Conservation (phyloP, 106 monocot genomes). For the Dendrobium huoshanense region DNA sequence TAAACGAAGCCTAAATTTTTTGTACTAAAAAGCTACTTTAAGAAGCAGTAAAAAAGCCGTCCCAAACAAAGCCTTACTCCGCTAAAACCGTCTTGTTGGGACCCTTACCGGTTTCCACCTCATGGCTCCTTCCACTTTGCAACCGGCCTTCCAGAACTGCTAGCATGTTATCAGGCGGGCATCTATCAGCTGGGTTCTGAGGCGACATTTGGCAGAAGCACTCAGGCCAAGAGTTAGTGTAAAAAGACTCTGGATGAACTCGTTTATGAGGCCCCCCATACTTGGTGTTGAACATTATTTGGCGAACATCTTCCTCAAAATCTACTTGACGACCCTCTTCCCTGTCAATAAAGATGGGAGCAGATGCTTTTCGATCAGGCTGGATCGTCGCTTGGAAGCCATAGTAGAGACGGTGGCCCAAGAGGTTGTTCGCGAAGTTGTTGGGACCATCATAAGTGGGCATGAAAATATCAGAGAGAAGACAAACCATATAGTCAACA, state of each 20-base stretch:
- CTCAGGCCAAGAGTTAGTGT: constrained; percentile 94
- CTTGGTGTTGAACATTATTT: constrained; percentile 46
- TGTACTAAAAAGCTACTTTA: too few species aligned
- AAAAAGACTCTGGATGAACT: constrained; percentile 63
- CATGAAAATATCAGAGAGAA: constrained; percentile 92
- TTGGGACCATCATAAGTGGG: constrained; percentile 97
- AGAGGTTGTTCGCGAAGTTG: constrained; percentile 95
- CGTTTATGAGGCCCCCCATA: constrained; percentile 80
- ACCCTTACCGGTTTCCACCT: background rate
- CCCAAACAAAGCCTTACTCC: too few species aligned
- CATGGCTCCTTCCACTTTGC: constrained; percentile 23
- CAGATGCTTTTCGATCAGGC: constrained; percentile 77
- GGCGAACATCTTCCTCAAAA: constrained; percentile 61
- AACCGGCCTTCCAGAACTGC: constrained; percentile 38
- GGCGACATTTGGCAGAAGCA: constrained; percentile 73
- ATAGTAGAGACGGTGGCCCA: constrained; percentile 97
- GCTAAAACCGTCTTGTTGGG: constrained; percentile 16
- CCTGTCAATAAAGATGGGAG: constrained; percentile 81
- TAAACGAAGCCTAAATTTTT: too few species aligned
- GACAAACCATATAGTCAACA: constrained; percentile 98
- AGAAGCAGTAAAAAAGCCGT: too few species aligned
- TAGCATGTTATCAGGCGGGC: constrained; percentile 46
- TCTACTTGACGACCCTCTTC: constrained; percentile 44
- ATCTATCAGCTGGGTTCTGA: constrained; percentile 33
- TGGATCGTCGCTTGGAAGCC: constrained; percentile 80